Evolutionary conservation across 192 early-diverging fungal genomes (phyloP), one percentile per base, ranked within the genome.

Genomic region (Mortierella antarctica): DNA sequence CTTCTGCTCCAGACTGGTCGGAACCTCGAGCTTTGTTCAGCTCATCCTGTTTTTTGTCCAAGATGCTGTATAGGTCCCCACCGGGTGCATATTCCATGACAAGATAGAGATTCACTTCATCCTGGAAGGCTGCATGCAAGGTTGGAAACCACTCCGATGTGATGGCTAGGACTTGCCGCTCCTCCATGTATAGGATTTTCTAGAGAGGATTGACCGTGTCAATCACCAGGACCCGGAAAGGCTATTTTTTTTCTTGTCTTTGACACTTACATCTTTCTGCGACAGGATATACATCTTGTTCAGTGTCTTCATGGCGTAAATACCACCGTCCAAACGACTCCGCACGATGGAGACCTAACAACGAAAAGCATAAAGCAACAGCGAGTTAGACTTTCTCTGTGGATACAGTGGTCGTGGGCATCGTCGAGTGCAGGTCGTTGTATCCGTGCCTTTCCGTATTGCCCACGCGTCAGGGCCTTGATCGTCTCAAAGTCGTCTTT

Each of bases 111-210:
- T 95, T 80, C 39, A 80, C 60, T 85, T 80, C 77, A 17, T 80
- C 77, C 62, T 80, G 77, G 57, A 94, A 94, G 9, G 93, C 83
- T 23, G 90, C 89, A 67, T 94, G 86, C n/a, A 94, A 71, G 12
- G 71, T 81, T 0, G 93, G 92, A 42, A 93, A 89, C 91, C 92
- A 94, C 50, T 86, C 85, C 52, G 86, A 88, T 63, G 86, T 83
- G 79, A 93, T 88, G 14, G 92, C 91, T 40, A 96, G 74, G 3
- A 93, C 92, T 39, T 94, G 86, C 40, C 92, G 85, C 62, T 96
- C 94, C 71, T 96, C 95, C 90, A 96, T 92, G 59, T 95, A 96
- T 70, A 94, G 92, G 9, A 91, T 91, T 67, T 95, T 93, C 94
- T 95, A 87, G 50, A 62, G 21, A 31, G n/a, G 31, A 31, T 31